Conservation (phyloP, 345 rosid genomes). For the Citropsis articulata region DNA sequence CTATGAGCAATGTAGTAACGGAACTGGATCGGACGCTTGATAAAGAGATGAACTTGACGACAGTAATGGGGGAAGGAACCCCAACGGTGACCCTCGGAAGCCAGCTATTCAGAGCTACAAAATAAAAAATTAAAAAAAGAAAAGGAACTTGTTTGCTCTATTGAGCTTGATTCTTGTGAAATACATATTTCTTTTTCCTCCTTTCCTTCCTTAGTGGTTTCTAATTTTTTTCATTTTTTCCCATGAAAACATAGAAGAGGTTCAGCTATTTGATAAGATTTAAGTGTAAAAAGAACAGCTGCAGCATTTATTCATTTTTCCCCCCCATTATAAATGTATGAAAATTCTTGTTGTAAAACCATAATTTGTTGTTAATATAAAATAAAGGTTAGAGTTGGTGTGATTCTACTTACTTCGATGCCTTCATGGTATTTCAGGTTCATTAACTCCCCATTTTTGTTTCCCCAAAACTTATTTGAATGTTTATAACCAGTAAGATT, state of each 20-base stretch:
- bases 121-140: slow-evolving; percentile 20
- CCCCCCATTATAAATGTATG: slow-evolving; percentile 31
- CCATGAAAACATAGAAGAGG: slow-evolving; percentile 20
- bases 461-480: too few relatives aligned
- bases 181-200: slow-evolving; percentile 15
- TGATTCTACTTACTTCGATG: slow-evolving; percentile 9
- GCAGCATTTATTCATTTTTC: slow-evolving; percentile 31
- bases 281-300: slow-evolving; percentile 74
- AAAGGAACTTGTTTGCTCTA: slow-evolving; percentile 1
- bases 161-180: slow-evolving; percentile 41
- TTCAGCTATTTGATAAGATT: slow-evolving; percentile 61
- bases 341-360: slow-evolving; percentile 44
- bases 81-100: slow-evolving; percentile 85
- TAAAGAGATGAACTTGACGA: slow-evolving; percentile 78
- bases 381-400: slow-evolving; percentile 29
- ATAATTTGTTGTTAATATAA: slow-evolving; percentile 46
- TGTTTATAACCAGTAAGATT: background rate
- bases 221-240: background rate
- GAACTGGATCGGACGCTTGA: slow-evolving; percentile 77
- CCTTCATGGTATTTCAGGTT: background rate
- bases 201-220: slow-evolving; percentile 1
- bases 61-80: slow-evolving; percentile 82
- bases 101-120: slow-evolving; percentile 63
- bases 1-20: slow-evolving; percentile 63
- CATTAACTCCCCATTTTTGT: background rate